Evolutionary conservation across 2,329 filamentous ascomycete species (phyloP).

Genomic region (Mollisia scopiformis): DNA sequence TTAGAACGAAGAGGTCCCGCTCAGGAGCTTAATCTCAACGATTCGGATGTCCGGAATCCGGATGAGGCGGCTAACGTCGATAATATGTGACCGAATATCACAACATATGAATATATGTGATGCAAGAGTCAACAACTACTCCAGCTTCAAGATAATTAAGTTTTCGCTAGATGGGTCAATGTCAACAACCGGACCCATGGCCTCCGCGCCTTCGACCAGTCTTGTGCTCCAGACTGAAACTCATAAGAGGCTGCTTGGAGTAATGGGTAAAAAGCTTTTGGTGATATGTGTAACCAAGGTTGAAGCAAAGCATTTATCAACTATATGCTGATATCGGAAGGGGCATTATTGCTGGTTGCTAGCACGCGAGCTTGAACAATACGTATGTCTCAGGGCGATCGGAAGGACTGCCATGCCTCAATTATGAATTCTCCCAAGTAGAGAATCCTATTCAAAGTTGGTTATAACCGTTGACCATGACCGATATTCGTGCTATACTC

Average conservation of each 20-base stretch:
- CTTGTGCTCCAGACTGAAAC: neutral
- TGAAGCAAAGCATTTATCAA: conserved; percentile 1
- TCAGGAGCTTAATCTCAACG: neutral
- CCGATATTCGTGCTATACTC: neutral
- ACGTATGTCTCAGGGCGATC: neutral
- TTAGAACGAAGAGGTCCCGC: neutral
- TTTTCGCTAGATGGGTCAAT: neutral
- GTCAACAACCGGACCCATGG: neutral
- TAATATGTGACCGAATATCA: neutral
- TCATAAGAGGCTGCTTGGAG: neutral
- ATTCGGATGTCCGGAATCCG: neutral
- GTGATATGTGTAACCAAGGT: neutral
- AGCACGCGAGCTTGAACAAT: no score
- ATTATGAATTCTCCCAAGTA: neutral
- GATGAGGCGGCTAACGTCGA: neutral
- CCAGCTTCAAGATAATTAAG: neutral
- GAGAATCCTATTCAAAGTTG: neutral
- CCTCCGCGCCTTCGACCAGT: neutral
- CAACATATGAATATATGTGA: neutral
- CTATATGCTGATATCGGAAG: conserved; percentile 1
- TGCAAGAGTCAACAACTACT: neutral
- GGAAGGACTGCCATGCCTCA: neutral
- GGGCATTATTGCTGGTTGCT: neutral
- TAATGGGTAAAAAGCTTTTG: neutral
- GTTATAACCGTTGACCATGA: neutral